These are phyloP conservation scores for Xylariaceae sp. DNA, from an alignment of 2,329 filamentous ascomycete genomes.

Conservation along the genomic window DNA sequence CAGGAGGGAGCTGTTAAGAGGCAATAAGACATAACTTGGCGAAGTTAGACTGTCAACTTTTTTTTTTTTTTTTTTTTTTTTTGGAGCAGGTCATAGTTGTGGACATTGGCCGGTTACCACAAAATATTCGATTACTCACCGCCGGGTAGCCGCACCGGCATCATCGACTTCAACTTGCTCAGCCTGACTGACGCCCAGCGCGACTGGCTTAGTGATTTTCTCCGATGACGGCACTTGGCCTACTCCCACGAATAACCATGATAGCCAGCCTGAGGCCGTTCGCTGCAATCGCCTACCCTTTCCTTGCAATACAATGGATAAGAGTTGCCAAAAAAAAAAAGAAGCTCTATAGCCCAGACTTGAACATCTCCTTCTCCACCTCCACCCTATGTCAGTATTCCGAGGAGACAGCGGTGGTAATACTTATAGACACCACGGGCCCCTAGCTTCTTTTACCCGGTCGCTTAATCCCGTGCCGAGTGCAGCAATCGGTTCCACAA, in stretches of 20 bases:
- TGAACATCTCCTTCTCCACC: not conserved
- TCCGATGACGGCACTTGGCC: conserved; percentile 15
- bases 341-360: no score
- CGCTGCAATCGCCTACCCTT: conserved; percentile 8
- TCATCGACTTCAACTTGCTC: not conserved
- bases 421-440: no score
- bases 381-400: not conserved
- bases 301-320: not conserved
- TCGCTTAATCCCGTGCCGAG: conserved; percentile 28
- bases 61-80: no score
- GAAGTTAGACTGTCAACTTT: no score
- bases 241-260: not conserved
- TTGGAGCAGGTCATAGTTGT: no score
- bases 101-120: no score
- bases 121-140: no score
- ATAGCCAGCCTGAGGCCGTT: not conserved
- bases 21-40: no score
- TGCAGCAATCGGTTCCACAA: conserved; percentile 31
- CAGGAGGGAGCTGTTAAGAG: no score
- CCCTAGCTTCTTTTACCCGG: conserved; percentile 16
- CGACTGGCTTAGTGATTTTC: not conserved
- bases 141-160: no score
- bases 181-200: not conserved
- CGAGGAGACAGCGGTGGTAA: not conserved
- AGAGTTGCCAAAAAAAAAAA: not conserved